Evolutionary conservation across 2,329 filamentous ascomycete species (phyloP), one percentile per base, ranked within the genome.

Genomic region (Pseudocercospora musae): DNA sequence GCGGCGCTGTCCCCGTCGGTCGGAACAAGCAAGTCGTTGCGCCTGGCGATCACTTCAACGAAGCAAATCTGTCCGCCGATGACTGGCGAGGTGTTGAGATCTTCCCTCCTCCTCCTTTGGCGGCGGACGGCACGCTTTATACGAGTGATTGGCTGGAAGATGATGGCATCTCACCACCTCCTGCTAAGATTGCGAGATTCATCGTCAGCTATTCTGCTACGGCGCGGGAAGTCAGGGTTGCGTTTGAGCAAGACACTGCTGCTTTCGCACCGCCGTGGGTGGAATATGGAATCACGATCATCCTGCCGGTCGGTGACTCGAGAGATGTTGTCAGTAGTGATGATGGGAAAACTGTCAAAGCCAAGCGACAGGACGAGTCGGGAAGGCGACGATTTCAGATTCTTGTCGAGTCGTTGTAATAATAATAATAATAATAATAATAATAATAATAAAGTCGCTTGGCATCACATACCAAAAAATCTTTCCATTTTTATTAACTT

Each of bases 41-140:
- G 2, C 78, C 80, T 2, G 83, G 82, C 1, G 84, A 85, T 49
- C 74, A 73, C 4, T 62, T 71, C 8, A 79, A 80, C 46, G 78
- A 78, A 55, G 82, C 79, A 0, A 78, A 75, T 20, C 72, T 80
- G 18, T 79, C 80, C 10, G 67, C 78, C 0, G 84, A 87, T 62
- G 82, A 86, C 65, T 85, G 82, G 66, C 78, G 84, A 6, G 84
- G 78, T 1, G 75, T 86, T 0, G 84, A 87, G 69, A 79, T 87
- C 21, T 86, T 86, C 70, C 84, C 84, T 2, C 80, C 83, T 0
- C 72, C 73, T n/a, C n/a, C n/a, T n/a, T n/a, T n/a, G n/a, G n/a
- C 75, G 2, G 78, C 74, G 0, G 67, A 72, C 10, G 74, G 70
- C 0, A 72, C 70, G 13, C 76, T 72, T 7, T 82, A 77, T 62